Evolutionary conservation across 495 filamentous ascomycete species (phyloP), one percentile per base, ranked within the genome.

Genomic region (Trichoderma parareesei): DNA sequence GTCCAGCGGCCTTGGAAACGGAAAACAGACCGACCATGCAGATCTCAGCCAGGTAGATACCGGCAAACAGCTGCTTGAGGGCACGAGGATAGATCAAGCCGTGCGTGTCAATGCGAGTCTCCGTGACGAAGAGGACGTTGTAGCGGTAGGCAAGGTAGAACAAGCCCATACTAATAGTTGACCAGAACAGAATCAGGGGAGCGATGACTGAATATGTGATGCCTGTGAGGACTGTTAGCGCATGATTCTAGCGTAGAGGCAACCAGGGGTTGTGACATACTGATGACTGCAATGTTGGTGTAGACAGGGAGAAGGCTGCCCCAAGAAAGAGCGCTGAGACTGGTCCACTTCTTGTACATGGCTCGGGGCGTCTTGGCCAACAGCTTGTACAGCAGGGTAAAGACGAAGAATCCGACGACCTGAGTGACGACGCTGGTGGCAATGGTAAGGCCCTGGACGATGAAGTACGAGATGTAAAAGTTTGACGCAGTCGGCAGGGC

Each of bases 111-210:
- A 97, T 88, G 62, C 81, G 67, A 38, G 88, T 83, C 70, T 95
- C 90, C 62, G 88, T 91, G 61, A 97, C 91, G 75, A 95, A 98
- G 60, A 98, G 83, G 70, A 98, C 73, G 72, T 98, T 96, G 82
- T 98, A 98, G 5, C 92, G 86, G 84, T 90, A 97, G 64, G 94
- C 93, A 60, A 96, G 79, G 76, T 97, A 97, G 77, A 98, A 91
- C 64, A 97, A 79, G 64, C 83, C 87, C 65, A 98, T 81, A 65
- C 90, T 93, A 61, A 97, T 80, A 20, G 88, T 87, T 42, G 89
- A 89, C 75, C 97, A 97, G 33, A 87, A 91, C 57, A 97, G 79
- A 70, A 98, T 89, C 53, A 98, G 76, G 0, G 94, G 94, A 16
- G 94, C 91, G 71, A 98, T 97, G 72, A 85, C 87, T 40, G 92